These are phyloP conservation scores for Malbranchea cinnamomea DNA, from an alignment of 2,329 filamentous ascomycete genomes.

Conservation along the genomic window DNA sequence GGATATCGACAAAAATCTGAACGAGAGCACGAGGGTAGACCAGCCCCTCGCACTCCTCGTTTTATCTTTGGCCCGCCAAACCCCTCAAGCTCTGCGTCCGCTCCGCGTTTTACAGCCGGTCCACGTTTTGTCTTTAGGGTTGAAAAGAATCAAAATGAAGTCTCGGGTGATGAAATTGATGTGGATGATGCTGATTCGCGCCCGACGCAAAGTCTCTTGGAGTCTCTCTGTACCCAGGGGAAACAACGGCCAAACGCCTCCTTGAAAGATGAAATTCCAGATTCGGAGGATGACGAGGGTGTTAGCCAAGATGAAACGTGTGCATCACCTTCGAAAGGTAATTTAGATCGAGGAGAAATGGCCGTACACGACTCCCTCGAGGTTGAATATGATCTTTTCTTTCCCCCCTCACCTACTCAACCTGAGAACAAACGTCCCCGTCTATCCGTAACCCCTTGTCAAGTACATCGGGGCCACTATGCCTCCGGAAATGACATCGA, in stretches of 20 bases:
- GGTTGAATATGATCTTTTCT: conserved; percentile 19
- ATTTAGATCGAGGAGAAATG: not conserved
- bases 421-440: conserved; percentile 20
- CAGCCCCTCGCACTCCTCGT: conserved; percentile 5
- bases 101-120: conserved; percentile 10
- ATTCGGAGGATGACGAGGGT: conserved; percentile 4
- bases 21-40: too few species aligned
- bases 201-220: not conserved
- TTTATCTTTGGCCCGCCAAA: conserved; percentile 10
- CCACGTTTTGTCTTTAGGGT: conserved; percentile 10
- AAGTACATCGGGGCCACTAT: conserved; percentile 1
- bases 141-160: conserved; percentile 1
- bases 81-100: conserved; percentile 4
- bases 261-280: conserved; percentile 2
- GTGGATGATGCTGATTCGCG: conserved; percentile 2
- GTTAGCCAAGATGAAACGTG: conserved; percentile 1
- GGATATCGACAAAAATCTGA: too few species aligned
- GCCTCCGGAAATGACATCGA: conserved; percentile 6
- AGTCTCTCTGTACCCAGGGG: not conserved
- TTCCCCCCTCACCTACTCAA: conserved; percentile 14
- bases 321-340: not conserved
- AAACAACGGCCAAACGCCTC: not conserved
- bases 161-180: conserved; percentile 5
- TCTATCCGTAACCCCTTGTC: conserved; percentile 10
- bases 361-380: conserved; percentile 9